These are phyloP conservation scores for Gossypium davidsonii DNA, from an alignment of 441 rosid species.

Conservation along the genomic window DNA sequence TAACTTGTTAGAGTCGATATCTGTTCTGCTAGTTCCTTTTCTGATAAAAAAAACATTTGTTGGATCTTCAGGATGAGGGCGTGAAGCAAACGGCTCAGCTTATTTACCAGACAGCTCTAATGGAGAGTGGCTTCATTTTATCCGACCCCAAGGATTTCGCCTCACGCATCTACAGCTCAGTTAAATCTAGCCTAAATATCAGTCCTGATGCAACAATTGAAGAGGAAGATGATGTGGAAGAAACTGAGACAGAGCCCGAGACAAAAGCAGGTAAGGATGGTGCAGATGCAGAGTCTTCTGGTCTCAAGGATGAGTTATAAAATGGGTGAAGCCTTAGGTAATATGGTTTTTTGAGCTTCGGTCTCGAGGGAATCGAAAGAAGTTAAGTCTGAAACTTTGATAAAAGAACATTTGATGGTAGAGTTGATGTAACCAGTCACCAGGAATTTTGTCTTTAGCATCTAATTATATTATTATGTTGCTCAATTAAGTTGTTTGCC, in stretches of 20 bases:
- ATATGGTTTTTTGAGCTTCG: neutral
- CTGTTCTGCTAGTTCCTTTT: neutral
- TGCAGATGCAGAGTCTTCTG: conserved; percentile 26
- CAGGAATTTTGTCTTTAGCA: conserved; percentile 22
- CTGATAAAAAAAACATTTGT: neutral
- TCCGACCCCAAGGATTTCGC: conserved; percentile 83
- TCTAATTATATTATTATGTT: neutral
- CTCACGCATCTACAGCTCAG: conserved; percentile 62
- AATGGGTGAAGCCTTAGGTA: neutral
- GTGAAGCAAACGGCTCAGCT: conserved; percentile 80
- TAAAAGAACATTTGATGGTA: conserved; percentile 4
- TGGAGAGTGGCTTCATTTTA: conserved; percentile 87
- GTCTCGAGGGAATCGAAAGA: conserved; percentile 6
- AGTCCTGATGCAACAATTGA: conserved; percentile 75
- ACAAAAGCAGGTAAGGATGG: conserved; percentile 28
- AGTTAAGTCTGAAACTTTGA: neutral
- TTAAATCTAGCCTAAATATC: conserved; percentile 65
- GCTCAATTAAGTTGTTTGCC: conserved; percentile 3
- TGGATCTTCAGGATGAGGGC: conserved; percentile 49
- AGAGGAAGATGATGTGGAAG: conserved; percentile 71
- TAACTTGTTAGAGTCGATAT: neutral
- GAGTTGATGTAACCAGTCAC: conserved; percentile 19
- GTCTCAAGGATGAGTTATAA: conserved; percentile 52
- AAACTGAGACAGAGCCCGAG: conserved; percentile 42
- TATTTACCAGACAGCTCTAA: conserved; percentile 82